phyloP scores from a whole-genome alignment of 202 grass and related monocot genomes.

The Schoenoplectus tabernaemontani region DNA sequence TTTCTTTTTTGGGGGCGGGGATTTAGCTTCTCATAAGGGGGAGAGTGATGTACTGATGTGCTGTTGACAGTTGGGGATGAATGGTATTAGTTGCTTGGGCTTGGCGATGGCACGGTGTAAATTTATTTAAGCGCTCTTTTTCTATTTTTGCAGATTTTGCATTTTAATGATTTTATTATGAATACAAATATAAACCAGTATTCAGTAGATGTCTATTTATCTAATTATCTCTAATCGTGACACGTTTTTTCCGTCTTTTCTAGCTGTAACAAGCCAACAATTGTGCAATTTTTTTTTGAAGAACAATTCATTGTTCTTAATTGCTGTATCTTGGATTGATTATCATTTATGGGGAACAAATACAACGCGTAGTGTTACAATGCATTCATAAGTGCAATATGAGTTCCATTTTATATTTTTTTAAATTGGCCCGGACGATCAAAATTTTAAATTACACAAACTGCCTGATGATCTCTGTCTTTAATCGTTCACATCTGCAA shows the following conservation, averaged over 20 bases:
- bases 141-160: slow-evolving; percentile 13
- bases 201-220: background rate
- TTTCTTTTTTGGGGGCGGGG: background rate
- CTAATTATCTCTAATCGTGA: background rate
- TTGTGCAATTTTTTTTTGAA: background rate
- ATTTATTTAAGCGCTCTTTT: slow-evolving; percentile 2
- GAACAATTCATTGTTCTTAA: background rate
- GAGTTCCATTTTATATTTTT: too few species aligned
- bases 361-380: too few species aligned
- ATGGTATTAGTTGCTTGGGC: slow-evolving; percentile 1
- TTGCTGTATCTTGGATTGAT: background rate
- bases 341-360: too few species aligned
- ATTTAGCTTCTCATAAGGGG: slow-evolving; percentile 5
- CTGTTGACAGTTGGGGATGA: slow-evolving; percentile 21
- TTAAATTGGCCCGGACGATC: too few species aligned
- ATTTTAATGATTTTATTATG: too few species aligned
- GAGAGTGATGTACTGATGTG: background rate
- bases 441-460: too few species aligned
- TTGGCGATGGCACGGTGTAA: background rate
- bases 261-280: background rate
- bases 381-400: too few species aligned
- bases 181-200: too few species aligned
- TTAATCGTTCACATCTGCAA: too few species aligned
- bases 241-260: background rate
- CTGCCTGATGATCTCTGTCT: too few species aligned